Percentiles rank a stretch among this genome's conserved stretches.
These are phyloP conservation scores for Stachybotrys elegans DNA, from an alignment of 2,329 filamentous ascomycete species.

Conservation along the genomic window DNA sequence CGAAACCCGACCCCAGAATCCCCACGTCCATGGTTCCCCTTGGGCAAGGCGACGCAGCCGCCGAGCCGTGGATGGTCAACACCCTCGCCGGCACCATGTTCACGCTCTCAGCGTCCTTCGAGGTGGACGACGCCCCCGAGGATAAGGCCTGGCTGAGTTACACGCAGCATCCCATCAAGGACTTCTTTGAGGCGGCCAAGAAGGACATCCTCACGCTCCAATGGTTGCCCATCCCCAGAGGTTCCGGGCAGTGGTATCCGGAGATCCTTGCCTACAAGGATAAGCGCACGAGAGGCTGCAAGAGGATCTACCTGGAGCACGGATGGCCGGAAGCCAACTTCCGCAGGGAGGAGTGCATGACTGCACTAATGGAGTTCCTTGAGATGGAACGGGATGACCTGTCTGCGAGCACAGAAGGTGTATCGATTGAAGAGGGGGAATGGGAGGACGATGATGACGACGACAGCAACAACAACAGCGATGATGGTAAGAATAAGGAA, in stretches of 20 bases:
- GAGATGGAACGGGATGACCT: background rate
- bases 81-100: background rate
- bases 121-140: background rate
- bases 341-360: background rate
- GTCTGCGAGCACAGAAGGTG: background rate
- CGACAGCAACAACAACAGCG: background rate
- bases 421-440: background rate
- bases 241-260: background rate
- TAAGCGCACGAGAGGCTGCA: background rate
- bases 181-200: background rate
- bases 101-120: background rate
- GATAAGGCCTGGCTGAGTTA: background rate
- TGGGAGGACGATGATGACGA: background rate
- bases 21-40: background rate
- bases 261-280: background rate
- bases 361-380: background rate
- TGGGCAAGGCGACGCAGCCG: background rate
- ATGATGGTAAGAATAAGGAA: background rate
- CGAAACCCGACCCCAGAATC: background rate
- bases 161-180: background rate
- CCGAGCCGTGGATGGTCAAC: background rate
- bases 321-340: background rate
- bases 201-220: background rate
- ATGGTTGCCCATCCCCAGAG: background rate
- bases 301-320: background rate